Base-by-base conservation (phyloP, 306 rosid genomes). In the Trichosanthes cucumerina region DNA sequence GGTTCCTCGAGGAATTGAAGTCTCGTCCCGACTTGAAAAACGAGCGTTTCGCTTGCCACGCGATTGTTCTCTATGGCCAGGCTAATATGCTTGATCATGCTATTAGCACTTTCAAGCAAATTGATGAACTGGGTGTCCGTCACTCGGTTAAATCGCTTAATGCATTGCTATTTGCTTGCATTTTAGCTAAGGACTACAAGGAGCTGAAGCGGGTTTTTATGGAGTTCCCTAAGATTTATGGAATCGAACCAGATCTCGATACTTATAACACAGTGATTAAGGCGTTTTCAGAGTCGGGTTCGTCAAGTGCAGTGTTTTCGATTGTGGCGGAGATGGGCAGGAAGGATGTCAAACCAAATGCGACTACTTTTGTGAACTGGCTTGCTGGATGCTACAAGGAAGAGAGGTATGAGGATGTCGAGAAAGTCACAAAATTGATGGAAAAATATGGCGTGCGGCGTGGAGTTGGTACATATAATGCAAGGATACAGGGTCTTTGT, bases 21-120 rank as follows among this genome's bases (percentile, higher is more conserved):
- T n/a, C 88, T 54, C 90, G 96, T 0, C 87, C 91, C 57, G 94
- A 93, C 68, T 93, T 92, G 70, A 75, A 39, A 31, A 89, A 85
- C 50, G 92, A 90, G 74, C 90, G 97, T 1, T 90, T 87, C 53
- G 81, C 83, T 16, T 82, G 89, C 5, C 96, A 89, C 47, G 89
- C 88, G 41, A 90, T 92, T 26, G 83, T 88, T 36, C 93, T 94
- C 43, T 94, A 88, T 53, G 98, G 98, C 39, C 96, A 86, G 69
- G 96, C 96, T 6, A 83, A 86, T 10, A 90, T 94, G 97, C 71
- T 86, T 36, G 83, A 86, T 64, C 87, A 90, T 75, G 93, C 96
- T 3, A 6, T 89, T 58, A 80, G 79, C 11, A 87, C 90, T 57
- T 94, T 94, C 79, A 63, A 78, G 57, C 68, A 72, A 64, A 86